Conservation (phyloP, 495 filamentous ascomycete genomes). For the Monascus purpureus region DNA sequence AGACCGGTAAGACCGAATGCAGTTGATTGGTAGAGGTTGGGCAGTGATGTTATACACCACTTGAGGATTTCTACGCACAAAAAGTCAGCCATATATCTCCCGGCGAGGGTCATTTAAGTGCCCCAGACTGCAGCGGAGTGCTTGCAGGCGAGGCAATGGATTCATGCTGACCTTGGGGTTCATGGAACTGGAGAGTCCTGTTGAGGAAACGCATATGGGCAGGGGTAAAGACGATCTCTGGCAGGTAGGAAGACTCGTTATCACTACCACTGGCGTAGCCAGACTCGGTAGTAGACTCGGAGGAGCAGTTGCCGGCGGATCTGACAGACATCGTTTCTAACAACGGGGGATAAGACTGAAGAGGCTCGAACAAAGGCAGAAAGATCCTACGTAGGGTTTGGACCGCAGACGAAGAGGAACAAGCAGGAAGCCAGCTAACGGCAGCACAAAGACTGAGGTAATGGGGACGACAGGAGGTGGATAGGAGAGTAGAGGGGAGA, state of each 20-base stretch:
- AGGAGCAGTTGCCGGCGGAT: slow-evolving; percentile 23
- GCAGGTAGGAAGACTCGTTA: slow-evolving; percentile 32
- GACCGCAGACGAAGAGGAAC: background rate
- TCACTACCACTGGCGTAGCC: slow-evolving; percentile 75
- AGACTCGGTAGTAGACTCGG: slow-evolving; percentile 48
- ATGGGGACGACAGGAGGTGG: slow-evolving; percentile 5
- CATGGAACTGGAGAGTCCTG: slow-evolving; percentile 67
- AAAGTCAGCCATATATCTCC: slow-evolving; percentile 1
- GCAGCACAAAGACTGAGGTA: slow-evolving; percentile 1
- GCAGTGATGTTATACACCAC: slow-evolving; percentile 86
- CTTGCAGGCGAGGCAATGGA: background rate
- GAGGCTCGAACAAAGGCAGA: slow-evolving; percentile 1
- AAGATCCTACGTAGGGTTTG: background rate
- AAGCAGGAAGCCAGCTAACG: slow-evolving; percentile 2
- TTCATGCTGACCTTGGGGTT: slow-evolving; percentile 46
- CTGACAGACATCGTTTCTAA: slow-evolving; percentile 28
- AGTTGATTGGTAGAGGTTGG: slow-evolving; percentile 89
- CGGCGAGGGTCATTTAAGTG: slow-evolving; percentile 11
- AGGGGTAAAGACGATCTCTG: slow-evolving; percentile 75
- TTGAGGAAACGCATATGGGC: slow-evolving; percentile 85
- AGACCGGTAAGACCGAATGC: slow-evolving; percentile 92
- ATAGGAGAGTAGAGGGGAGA: slow-evolving; percentile 8
- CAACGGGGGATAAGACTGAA: background rate
- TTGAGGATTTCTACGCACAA: slow-evolving; percentile 56
- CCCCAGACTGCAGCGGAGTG: background rate